These are phyloP conservation scores for Phytophthora syringae DNA, from an alignment of 352 stramenopile species.

Conservation along the genomic window DNA sequence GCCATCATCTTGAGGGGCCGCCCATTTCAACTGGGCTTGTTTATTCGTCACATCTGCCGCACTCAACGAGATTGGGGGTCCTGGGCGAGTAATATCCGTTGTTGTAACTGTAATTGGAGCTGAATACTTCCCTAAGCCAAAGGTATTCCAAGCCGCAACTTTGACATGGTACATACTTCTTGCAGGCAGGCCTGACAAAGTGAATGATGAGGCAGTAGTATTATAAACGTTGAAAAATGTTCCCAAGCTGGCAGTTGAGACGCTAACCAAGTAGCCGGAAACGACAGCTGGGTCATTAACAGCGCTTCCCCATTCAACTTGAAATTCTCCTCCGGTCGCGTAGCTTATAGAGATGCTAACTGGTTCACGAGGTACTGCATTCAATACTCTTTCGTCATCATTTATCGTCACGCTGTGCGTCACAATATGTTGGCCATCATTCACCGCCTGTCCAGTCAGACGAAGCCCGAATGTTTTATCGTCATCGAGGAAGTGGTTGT, in stretches of 20 bases:
- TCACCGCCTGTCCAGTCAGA: constrained; percentile 20
- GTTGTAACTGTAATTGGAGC: constrained; percentile 31
- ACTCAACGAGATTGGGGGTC: constrained; percentile 27
- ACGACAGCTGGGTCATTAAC: not conserved
- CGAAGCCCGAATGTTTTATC: constrained; percentile 50
- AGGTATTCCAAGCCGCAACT: constrained; percentile 57
- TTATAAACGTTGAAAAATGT: constrained; percentile 54
- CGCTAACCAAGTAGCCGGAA: constrained; percentile 49
- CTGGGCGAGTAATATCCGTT: constrained; percentile 36
- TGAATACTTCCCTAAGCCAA: constrained; percentile 49
- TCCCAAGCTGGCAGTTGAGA: constrained; percentile 11
- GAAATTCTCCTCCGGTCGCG: constrained; percentile 57
- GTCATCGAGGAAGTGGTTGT: constrained; percentile 49
- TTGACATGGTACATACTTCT: constrained; percentile 42
- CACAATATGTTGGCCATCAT: constrained; percentile 14
- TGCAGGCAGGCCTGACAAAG: constrained; percentile 43
- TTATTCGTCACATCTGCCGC: constrained; percentile 14
- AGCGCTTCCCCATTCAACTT: constrained; percentile 36
- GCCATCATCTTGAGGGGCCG: constrained; percentile 41
- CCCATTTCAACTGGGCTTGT: constrained; percentile 44
- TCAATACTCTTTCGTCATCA: constrained; percentile 55
- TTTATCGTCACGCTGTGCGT: constrained; percentile 44
- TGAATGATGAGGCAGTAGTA: constrained; percentile 38
- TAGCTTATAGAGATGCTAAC: constrained; percentile 11
- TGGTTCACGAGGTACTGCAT: constrained; percentile 30